Evolutionary conservation across 306 rosid genomes (phyloP).

Genomic region (Morella rubra): DNA sequence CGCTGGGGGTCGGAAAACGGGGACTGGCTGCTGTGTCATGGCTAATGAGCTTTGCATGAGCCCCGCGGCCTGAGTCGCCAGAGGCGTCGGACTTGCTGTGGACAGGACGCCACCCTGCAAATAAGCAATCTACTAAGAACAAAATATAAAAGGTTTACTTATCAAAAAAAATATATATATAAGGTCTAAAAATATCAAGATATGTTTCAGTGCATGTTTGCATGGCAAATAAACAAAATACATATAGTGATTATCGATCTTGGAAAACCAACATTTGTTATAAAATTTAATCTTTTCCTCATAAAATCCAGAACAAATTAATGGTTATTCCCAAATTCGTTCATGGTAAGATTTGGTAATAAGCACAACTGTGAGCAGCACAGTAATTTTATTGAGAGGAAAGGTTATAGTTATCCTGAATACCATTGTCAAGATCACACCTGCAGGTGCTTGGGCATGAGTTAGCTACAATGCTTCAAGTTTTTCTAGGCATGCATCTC

Average conservation of each 20-base stretch:
- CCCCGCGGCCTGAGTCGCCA: conserved; percentile 84
- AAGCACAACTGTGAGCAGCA: conserved; percentile 15
- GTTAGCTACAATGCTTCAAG: background rate
- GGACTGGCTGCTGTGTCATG: conserved; percentile 83
- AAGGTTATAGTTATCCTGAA: background rate
- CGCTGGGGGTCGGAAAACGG: conserved; percentile 76
- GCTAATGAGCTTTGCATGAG: conserved; percentile 87
- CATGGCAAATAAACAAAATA: background rate
- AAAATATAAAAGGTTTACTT: conserved; percentile 7
- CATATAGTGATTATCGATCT: background rate
- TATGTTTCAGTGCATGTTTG: background rate
- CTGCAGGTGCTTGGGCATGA: background rate
- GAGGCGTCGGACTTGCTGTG: conserved; percentile 68
- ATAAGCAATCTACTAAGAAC: background rate
- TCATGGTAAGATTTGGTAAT: conserved; percentile 5
- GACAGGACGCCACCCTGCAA: conserved; percentile 83
- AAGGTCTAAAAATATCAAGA: background rate
- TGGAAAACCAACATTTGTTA: background rate
- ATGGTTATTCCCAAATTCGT: background rate
- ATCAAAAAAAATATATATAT: conserved; percentile 7
- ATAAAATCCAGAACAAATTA: conserved; percentile 2
- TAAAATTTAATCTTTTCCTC: conserved; percentile 2
- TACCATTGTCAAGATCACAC: background rate
- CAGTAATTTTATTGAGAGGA: conserved; percentile 5
- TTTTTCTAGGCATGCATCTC: background rate